Evolutionary conservation across 2,329 filamentous ascomycete genomes (phyloP), one percentile per base, ranked within the genome.

Genomic region (Calonectria montana): DNA sequence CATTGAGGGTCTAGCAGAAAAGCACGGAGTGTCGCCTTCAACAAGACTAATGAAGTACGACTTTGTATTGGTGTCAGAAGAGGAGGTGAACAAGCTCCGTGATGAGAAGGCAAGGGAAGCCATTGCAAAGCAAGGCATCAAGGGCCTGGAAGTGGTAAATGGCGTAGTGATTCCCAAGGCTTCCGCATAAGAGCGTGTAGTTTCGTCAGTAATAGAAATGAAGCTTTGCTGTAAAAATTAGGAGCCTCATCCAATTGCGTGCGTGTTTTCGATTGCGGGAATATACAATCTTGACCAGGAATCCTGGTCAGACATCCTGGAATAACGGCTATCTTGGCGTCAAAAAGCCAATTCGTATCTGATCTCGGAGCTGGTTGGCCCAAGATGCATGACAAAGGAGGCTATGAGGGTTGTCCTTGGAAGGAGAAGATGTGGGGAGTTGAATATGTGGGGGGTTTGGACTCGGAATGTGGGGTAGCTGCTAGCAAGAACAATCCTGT

Each of bases 101-200:
- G 57, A 64, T 6, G 50, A 67, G n/a, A 73, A 72, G 62, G 72
- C 72, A 2, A 61, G 57, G 23, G 72, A 73, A n/a, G 72, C 72
- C 2, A 72, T 73, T 15, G 39, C 63, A 47, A 73, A 70, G 67
- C 71, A 73, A n/a, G 67, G 71, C 6, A 35, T 47, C 0, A 67
- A 55, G 5, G 67, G 71, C 3, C 63, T 73, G 29, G 43, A 31
- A 3, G 61, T 70, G 23, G 67, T 70, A 25, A 70, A 70, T 21
- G 67, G 67, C 2, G 61, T n/a, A 8, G 29, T 70, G 2, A 50
- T 70, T 37, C 67, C 67, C n/a, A 23, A 70, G 29, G 13, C 39
- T 15, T 57, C 50, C 15, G 21, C n/a, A n/a, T 29, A 35, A 21
- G 5, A 59, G 13, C 35, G 29, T 25, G 53, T 37, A 21, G 53